Base-by-base conservation (phyloP, 345 rosid genomes). In the Pistacia atlantica region DNA sequence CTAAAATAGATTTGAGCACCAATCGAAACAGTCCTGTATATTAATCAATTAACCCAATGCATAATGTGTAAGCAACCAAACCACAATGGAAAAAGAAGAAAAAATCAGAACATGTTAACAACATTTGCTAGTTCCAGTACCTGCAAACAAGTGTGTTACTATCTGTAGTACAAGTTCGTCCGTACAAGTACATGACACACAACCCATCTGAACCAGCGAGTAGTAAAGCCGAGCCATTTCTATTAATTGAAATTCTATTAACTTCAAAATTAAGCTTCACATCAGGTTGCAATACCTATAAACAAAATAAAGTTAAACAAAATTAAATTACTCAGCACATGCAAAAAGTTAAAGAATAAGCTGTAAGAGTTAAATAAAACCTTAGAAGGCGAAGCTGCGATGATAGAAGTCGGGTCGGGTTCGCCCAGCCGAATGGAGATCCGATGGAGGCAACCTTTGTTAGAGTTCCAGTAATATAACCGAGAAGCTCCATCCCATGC, bases 401-500 rank as follows among this genome's bases (percentile, higher is more conserved):
- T 84, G 79, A 96, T 81, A 61, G 91, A 84, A 38, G 90, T 73
- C 35, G 95, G 95, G 65, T 91, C 92, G 17, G 98, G 98, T 66
- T 93, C 99, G 71, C 98, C 98, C 66, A 93, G 83, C 59, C 93
- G 91, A 17, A 96, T 77, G 65, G 97, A 88, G 74, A 96, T 83
- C 63, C 97, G 90, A 56, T 92, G 97, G 74, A 96, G 93, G 78
- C 88, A 84, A 51, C 75, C 86, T 33, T 81, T 74, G 62, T 12
- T 72, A 5, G 84, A 78, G 73, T 94, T 95, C 98, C 99, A 94
- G 80, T 74, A 92, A 74, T 89, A 94, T 42, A 94, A 78, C 69
- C 95, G 83, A 17, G 98, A 91, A 16, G 94, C 92, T 28, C 92
- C 95, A 70, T 94, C 99, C 97, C 97, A 97, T 8, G 99, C 88